A percentile compares a stretch with the other conserved stretches of the same genome.
Conservation (phyloP, 306 rosid species). For the Phaseolus lunatus region DNA sequence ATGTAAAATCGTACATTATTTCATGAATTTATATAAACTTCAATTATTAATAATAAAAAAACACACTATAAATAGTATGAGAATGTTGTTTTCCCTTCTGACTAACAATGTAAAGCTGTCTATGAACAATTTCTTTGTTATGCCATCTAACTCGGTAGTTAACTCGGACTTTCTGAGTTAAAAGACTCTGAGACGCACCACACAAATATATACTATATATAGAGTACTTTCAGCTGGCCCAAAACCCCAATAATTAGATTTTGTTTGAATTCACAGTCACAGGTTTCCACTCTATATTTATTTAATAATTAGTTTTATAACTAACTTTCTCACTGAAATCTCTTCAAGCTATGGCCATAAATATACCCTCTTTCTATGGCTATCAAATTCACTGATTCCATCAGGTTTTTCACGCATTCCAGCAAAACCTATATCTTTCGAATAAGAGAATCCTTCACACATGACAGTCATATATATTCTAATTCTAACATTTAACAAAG, state of each 20-base stretch:
- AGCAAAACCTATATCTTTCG: slow-evolving; percentile 35
- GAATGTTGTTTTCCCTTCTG: too few species aligned
- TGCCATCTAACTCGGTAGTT: background rate
- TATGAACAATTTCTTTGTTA: background rate
- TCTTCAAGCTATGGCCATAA: slow-evolving; percentile 28
- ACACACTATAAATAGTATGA: too few species aligned
- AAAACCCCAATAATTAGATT: slow-evolving; percentile 1
- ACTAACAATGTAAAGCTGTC: too few species aligned
- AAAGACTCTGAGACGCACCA: background rate
- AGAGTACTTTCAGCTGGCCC: background rate
- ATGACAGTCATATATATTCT: slow-evolving; percentile 36
- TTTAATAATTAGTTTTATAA: slow-evolving; percentile 25
- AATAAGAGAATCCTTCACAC: slow-evolving; percentile 49
- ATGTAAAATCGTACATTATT: too few species aligned
- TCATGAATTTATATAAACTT: too few species aligned
- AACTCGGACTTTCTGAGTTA: background rate
- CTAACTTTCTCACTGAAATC: slow-evolving; percentile 36
- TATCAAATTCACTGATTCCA: slow-evolving; percentile 18
- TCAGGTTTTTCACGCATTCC: slow-evolving; percentile 43
- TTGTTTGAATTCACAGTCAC: background rate
- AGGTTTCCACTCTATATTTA: slow-evolving; percentile 3
- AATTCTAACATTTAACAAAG: slow-evolving; percentile 45
- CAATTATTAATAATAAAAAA: too few species aligned
- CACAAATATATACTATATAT: background rate
- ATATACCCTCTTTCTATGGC: slow-evolving; percentile 30